A percentile compares a stretch with the other conserved stretches of the same genome.
Conservation (phyloP, 179 eudicot species). For the Actinidia polygama region DNA sequence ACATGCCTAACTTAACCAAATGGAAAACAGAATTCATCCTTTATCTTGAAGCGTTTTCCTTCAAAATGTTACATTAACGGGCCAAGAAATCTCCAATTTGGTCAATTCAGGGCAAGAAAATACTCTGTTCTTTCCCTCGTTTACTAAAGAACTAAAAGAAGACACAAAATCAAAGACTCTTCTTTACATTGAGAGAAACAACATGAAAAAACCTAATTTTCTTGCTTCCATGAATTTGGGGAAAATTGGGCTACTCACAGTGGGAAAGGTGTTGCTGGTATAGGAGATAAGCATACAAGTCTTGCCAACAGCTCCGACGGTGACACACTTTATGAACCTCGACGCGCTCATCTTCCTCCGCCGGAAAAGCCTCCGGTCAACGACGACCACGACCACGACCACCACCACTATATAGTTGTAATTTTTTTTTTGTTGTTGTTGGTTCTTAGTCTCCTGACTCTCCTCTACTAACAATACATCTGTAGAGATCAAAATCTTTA, state of each 20-base stretch:
- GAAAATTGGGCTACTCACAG: conserved; percentile 28
- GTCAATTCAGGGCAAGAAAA: neutral
- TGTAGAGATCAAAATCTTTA: too few relatives aligned
- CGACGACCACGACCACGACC: neutral
- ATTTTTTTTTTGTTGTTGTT: too few relatives aligned
- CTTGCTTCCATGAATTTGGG: too few relatives aligned
- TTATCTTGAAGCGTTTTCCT: neutral
- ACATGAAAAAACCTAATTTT: neutral
- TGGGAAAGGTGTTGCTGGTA: conserved; percentile 57
- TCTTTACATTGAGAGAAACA: neutral
- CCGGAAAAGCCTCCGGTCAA: conserved; percentile 14
- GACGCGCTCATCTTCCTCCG: conserved; percentile 36
- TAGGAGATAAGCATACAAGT: conserved; percentile 55
- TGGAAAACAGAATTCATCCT: neutral
- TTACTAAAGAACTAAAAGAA: neutral
- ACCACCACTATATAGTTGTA: neutral
- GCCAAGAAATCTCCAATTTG: neutral
- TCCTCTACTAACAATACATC: too few relatives aligned
- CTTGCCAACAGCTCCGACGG: conserved; percentile 55
- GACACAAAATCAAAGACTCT: neutral
- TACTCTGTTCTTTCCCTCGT: neutral
- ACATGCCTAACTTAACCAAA: neutral
- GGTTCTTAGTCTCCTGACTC: neutral
- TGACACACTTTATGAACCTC: conserved; percentile 55
- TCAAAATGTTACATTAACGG: neutral